Conservation (phyloP, 2,329 filamentous ascomycete species). For the Aspergillus texensis region DNA sequence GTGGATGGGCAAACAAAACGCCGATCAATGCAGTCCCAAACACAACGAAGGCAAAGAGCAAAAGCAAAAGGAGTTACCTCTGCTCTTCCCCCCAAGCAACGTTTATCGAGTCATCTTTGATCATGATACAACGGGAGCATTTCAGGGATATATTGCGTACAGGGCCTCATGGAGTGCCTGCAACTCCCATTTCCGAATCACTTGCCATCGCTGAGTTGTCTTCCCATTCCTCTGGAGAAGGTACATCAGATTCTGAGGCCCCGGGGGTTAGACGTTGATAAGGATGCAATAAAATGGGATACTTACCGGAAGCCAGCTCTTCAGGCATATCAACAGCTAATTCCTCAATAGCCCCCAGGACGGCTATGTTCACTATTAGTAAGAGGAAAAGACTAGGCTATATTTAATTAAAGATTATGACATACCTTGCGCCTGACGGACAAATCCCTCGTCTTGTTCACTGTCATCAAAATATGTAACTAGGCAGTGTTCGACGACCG, state of each 20-base stretch:
- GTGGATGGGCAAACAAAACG: slow-evolving; percentile 23
- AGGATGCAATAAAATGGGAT: slow-evolving; percentile 21
- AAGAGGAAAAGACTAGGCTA: background rate
- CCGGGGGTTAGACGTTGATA: slow-evolving; percentile 25
- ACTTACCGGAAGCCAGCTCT: slow-evolving; percentile 44
- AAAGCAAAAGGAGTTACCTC: background rate
- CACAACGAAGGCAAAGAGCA: slow-evolving; percentile 14
- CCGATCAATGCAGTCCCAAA: slow-evolving; percentile 27
- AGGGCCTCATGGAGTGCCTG: slow-evolving; percentile 36
- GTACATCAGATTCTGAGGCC: slow-evolving; percentile 41
- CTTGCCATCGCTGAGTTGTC: slow-evolving; percentile 44
- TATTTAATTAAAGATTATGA: background rate
- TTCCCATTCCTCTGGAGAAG: slow-evolving; percentile 47
- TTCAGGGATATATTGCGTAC: background rate
- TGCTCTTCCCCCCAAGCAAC: slow-evolving; percentile 3
- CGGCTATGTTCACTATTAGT: slow-evolving; percentile 26
- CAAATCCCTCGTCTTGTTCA: slow-evolving; percentile 39
- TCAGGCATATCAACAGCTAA: slow-evolving; percentile 41
- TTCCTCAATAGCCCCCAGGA: slow-evolving; percentile 37
- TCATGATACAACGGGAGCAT: slow-evolving; percentile 26
- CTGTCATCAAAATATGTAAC: slow-evolving; percentile 39
- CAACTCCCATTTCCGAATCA: slow-evolving; percentile 44
- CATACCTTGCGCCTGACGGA: slow-evolving; percentile 40
- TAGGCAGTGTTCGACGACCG: slow-evolving; percentile 43
- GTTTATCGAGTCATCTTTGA: slow-evolving; percentile 30